These are phyloP conservation scores for Aspergillus sojae DNA, from an alignment of 2,329 filamentous ascomycete genomes.

Conservation along the genomic window DNA sequence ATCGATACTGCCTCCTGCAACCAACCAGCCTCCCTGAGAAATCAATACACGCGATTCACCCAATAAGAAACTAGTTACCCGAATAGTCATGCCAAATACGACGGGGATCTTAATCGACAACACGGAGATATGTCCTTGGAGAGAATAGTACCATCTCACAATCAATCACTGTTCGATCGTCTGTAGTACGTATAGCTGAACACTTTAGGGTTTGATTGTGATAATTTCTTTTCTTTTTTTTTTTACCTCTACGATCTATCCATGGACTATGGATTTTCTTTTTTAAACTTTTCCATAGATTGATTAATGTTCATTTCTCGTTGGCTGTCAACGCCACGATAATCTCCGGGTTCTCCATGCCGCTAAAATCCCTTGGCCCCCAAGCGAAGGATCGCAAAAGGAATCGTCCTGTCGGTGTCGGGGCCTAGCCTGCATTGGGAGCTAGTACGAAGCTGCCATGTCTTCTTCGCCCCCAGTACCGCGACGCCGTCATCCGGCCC, in stretches of 20 bases:
- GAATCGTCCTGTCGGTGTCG: slow-evolving; percentile 21
- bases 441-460: slow-evolving; percentile 18
- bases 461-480: slow-evolving; percentile 9
- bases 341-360: slow-evolving; percentile 28
- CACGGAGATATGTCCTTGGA: slow-evolving; percentile 10
- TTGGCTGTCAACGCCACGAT: slow-evolving; percentile 24
- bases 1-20: background rate
- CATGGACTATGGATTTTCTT: background rate
- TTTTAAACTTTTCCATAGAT: slow-evolving; percentile 10
- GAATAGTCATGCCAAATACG: background rate
- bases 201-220: too few relatives aligned
- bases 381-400: slow-evolving; percentile 20
- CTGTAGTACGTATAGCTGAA: background rate
- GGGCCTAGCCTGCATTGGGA: slow-evolving; percentile 17
- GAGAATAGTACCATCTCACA: slow-evolving; percentile 8
- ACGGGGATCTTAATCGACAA: background rate
- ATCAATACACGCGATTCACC: background rate
- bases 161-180: background rate
- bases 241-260: background rate
- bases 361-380: slow-evolving; percentile 22
- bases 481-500: slow-evolving; percentile 16
- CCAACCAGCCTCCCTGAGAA: background rate
- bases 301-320: slow-evolving; percentile 5
- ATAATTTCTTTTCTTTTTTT: background rate
- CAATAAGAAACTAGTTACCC: background rate